Percentiles rank a stretch among this genome's conserved stretches.
These are phyloP conservation scores for Citrullus amarus DNA, from an alignment of 306 rosid genomes.

Conservation along the genomic window DNA sequence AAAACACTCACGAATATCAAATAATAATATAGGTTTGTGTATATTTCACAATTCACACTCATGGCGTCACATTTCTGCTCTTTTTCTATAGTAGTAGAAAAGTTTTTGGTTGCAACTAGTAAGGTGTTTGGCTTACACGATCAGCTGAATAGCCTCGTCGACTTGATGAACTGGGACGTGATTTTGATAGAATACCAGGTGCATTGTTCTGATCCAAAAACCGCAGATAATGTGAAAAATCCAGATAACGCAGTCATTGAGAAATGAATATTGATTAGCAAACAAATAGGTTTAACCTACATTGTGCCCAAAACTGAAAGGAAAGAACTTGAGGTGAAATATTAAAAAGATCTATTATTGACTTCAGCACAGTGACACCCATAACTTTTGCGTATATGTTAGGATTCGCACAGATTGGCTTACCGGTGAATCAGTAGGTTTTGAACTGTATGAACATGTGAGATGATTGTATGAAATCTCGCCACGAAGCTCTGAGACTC, in stretches of 20 bases:
- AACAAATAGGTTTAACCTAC: neutral
- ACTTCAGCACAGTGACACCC: neutral
- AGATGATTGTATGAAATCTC: constrained; percentile 23
- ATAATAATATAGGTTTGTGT: neutral
- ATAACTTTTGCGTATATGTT: neutral
- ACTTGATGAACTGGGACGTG: constrained; percentile 19
- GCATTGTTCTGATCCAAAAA: constrained; percentile 6
- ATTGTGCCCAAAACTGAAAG: neutral
- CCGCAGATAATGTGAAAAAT: neutral
- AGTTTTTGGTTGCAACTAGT: neutral
- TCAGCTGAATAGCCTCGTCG: constrained; percentile 29
- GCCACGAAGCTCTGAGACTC: constrained; percentile 21
- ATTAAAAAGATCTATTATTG: neutral
- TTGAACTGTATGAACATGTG: constrained; percentile 24
- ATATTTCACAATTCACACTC: neutral
- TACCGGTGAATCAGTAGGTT: constrained; percentile 36
- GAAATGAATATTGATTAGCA: neutral
- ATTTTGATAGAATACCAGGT: constrained; percentile 26
- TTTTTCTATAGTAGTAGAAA: neutral
- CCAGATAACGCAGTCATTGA: neutral
- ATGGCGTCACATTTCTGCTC: neutral
- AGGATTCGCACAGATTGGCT: neutral
- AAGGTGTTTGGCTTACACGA: constrained; percentile 40
- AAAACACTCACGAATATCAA: too few species aligned
- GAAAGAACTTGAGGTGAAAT: neutral